phyloP scores from a whole-genome alignment of 768 basidiomycete species.

The Termitomyces sp. region DNA sequence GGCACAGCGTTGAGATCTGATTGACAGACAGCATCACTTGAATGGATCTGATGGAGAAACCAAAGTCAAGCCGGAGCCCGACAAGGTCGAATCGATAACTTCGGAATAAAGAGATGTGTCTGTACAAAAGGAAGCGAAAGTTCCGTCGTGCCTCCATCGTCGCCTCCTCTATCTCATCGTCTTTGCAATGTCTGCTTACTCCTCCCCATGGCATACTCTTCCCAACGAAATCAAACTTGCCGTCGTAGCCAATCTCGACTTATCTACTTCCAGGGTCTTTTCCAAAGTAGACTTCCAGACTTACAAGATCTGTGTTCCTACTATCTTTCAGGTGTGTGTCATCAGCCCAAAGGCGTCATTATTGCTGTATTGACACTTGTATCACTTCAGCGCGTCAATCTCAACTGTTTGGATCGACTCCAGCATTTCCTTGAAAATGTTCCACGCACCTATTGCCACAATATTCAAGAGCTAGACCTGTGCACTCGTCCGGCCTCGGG shows the following conservation, averaged over 20 bases:
- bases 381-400: conserved; percentile 37
- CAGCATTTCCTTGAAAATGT: conserved; percentile 49
- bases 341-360: background rate
- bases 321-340: conserved; percentile 50
- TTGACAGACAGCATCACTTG: conserved; percentile 14
- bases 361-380: conserved; percentile 11
- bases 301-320: conserved; percentile 51
- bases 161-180: background rate
- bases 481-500: conserved; percentile 22
- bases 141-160: background rate
- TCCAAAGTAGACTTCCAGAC: conserved; percentile 42
- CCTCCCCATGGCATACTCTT: conserved; percentile 45
- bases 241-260: conserved; percentile 44
- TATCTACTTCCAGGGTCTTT: conserved; percentile 38
- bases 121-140: conserved; percentile 8
- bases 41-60: conserved; percentile 13
- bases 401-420: conserved; percentile 41
- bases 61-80: conserved; percentile 14
- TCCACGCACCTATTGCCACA: conserved; percentile 44
- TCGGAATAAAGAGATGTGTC: conserved; percentile 18
- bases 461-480: conserved; percentile 50
- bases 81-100: conserved; percentile 30
- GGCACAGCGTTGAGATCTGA: conserved; percentile 8
- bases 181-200: conserved; percentile 14
- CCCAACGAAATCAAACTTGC: conserved; percentile 63